Evolutionary conservation across 805 yeast genomes (phyloP).

Genomic region (Ogataea salicorniae): DNA sequence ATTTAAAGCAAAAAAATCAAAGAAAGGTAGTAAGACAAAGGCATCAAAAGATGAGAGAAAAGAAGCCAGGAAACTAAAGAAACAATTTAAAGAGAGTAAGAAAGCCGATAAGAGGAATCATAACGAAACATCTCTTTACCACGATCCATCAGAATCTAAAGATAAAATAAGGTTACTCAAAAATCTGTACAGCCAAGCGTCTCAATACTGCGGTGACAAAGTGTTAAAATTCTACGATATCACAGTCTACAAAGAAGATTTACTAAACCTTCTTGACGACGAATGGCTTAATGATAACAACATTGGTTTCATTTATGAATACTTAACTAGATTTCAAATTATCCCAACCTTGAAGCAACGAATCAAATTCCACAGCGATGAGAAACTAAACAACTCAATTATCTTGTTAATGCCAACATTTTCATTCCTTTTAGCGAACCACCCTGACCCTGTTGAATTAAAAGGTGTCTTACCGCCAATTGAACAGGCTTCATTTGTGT

Average conservation of each 20-base stretch:
- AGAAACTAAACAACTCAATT: slow-evolving; percentile 29
- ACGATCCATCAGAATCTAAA: slow-evolving; percentile 8
- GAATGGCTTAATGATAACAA: slow-evolving; percentile 76
- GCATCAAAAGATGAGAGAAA: slow-evolving; percentile 16
- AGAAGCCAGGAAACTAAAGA: slow-evolving; percentile 22
- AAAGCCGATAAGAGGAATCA: slow-evolving; percentile 7
- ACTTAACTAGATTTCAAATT: slow-evolving; percentile 34
- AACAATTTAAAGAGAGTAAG: slow-evolving; percentile 11
- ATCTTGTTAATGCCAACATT: slow-evolving; percentile 54
- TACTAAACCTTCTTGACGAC: slow-evolving; percentile 51
- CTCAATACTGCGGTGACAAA: slow-evolving; percentile 21
- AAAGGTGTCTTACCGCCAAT: slow-evolving; percentile 43
- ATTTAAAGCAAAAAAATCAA: neutral
- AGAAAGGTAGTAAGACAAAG: neutral
- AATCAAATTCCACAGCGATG: slow-evolving; percentile 18
- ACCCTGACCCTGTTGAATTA: slow-evolving; percentile 37
- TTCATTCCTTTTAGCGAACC: slow-evolving; percentile 54
- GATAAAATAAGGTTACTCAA: slow-evolving; percentile 13
- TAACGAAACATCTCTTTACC: neutral
- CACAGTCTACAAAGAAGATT: slow-evolving; percentile 53
- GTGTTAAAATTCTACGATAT: slow-evolving; percentile 51
- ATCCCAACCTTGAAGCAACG: slow-evolving; percentile 24
- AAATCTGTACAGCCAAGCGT: slow-evolving; percentile 12
- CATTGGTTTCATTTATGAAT: slow-evolving; percentile 57
- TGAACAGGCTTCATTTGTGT: slow-evolving; percentile 43